Base-by-base conservation (phyloP, 768 basidiomycete genomes). In the Suillus cothurnatus region DNA sequence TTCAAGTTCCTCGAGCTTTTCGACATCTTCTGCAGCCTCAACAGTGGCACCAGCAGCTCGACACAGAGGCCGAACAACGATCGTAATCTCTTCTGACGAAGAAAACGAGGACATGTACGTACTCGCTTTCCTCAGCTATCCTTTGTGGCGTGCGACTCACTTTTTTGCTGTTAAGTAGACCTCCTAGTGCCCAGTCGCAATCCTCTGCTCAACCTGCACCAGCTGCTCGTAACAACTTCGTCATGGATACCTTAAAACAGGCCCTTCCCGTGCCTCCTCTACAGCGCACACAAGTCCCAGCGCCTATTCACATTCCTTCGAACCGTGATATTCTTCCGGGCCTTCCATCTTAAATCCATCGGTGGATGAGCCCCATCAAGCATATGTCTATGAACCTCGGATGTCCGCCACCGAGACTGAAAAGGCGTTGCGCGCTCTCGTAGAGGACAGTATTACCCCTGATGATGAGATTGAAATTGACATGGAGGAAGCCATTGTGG, bases 361-460 rank as follows among this genome's bases (percentile, higher is more conserved):
- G 77, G 63, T 74, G 76, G 73, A 74, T 53, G 65, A 55, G 14
- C 73, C 75, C 31, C 69, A 77, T 38, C 69, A 74, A 3, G 70
- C 68, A 21, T 28, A 49, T 21, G 57, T 73, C 19, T 63, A 75
- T 21, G 77, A 80, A 17, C 76, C 78, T 34, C 65, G 57, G n/a
- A 81, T 76, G 73, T 73, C 79, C 26, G 71, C 82, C 36, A 78
- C 75, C 0, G 92, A 95, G 26, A 88, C 93, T 0, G 92, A 95
- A 70, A 88, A 88, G 69, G 92, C 89, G 26, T 78, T 95, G 61
- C 85, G 88, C 28, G 92, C 94, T 47, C 80, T 95, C 21, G 87
- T 96, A 67, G 84, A 85, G 55, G 89, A 89, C 7, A 85, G 82
- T 15, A 83, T 88, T 71, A 70, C 43, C 28, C 85, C 86, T 47